Percentiles rank a stretch among this genome's conserved stretches.
These are phyloP conservation scores for Neophaeococcomyces mojaviensis DNA, from an alignment of 2,329 filamentous ascomycete species.

Conservation along the genomic window DNA sequence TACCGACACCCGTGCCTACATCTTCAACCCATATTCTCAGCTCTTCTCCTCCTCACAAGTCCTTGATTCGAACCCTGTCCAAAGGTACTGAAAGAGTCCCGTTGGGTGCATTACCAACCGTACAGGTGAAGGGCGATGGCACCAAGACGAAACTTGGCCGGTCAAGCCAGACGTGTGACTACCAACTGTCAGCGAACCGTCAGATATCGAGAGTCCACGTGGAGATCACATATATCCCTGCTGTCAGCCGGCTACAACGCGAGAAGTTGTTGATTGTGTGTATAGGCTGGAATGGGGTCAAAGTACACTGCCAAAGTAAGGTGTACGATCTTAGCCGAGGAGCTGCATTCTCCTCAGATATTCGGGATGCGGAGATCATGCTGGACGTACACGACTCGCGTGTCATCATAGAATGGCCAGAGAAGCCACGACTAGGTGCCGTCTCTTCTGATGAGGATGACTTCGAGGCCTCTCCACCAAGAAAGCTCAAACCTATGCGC, in stretches of 20 bases:
- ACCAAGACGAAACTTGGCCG: conserved; percentile 80
- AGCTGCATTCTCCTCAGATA: conserved; percentile 83
- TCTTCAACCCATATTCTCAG: conserved; percentile 88
- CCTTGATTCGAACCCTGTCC: conserved; percentile 48
- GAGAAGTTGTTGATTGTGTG: conserved; percentile 83
- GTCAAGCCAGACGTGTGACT: conserved; percentile 91
- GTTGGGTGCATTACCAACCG: conserved; percentile 70
- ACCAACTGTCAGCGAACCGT: conserved; percentile 85
- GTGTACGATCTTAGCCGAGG: conserved; percentile 81
- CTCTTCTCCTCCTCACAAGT: conserved; percentile 65
- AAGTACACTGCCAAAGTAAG: conserved; percentile 81
- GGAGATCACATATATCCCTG: conserved; percentile 72
- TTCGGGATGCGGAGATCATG: conserved; percentile 83
- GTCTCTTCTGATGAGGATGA: conserved; percentile 44
- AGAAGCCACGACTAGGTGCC: conserved; percentile 34
- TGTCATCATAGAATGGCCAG: conserved; percentile 81
- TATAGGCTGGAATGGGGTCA: conserved; percentile 91
- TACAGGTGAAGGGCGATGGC: conserved; percentile 74
- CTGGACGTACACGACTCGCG: conserved; percentile 89
- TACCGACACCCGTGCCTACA: conserved; percentile 85
- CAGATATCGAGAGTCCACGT: conserved; percentile 91
- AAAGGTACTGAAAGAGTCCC: conserved; percentile 71
- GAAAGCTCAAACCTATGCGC: conserved; percentile 30
- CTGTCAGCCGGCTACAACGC: conserved; percentile 58
- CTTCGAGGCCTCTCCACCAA: conserved; percentile 40